Evolutionary conservation across 108 stramenopile genomes (phyloP).

Genomic region (Epithemia pelagica): DNA sequence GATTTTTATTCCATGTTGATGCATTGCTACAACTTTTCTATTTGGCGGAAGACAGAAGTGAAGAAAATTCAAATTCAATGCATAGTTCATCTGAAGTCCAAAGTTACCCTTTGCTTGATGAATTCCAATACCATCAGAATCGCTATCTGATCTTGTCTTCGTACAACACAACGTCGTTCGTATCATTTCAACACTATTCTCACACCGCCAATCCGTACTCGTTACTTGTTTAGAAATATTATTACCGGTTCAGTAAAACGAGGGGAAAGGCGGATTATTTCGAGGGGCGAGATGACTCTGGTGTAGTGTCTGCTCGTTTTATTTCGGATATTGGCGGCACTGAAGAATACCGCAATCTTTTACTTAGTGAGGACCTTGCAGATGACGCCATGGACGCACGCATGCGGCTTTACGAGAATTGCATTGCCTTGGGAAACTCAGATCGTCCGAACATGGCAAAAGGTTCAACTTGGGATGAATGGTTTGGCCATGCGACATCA

Average conservation of each 20-base stretch:
- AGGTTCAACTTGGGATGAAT: conserved; percentile 61
- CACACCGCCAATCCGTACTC: too few relatives aligned
- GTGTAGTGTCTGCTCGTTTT: conserved; percentile 75
- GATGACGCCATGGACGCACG: conserved; percentile 33
- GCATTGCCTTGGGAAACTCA: conserved; percentile 74
- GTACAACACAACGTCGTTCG: too few relatives aligned
- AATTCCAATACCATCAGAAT: conserved; percentile 41
- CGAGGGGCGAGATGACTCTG: conserved; percentile 84
- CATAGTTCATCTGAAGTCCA: conserved; percentile 61
- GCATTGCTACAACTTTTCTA: too few relatives aligned
- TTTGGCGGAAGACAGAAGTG: conserved; percentile 18
- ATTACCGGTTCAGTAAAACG: conserved; percentile 74
- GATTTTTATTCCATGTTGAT: background rate
- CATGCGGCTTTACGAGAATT: conserved; percentile 64
- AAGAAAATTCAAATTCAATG: conserved; percentile 39
- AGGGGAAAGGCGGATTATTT: conserved; percentile 84
- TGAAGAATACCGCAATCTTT: conserved; percentile 45
- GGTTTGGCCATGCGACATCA: conserved; percentile 27
- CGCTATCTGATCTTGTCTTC: conserved; percentile 38
- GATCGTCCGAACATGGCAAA: conserved; percentile 39
- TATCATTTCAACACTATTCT: too few relatives aligned
- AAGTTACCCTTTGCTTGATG: conserved; percentile 64
- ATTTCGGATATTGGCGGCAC: conserved; percentile 44
- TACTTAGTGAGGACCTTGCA: conserved; percentile 17
- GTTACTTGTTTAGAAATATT: conserved; percentile 86